Base-by-base conservation (phyloP, 176 grass and related monocot genomes). In the Carex pumila region DNA sequence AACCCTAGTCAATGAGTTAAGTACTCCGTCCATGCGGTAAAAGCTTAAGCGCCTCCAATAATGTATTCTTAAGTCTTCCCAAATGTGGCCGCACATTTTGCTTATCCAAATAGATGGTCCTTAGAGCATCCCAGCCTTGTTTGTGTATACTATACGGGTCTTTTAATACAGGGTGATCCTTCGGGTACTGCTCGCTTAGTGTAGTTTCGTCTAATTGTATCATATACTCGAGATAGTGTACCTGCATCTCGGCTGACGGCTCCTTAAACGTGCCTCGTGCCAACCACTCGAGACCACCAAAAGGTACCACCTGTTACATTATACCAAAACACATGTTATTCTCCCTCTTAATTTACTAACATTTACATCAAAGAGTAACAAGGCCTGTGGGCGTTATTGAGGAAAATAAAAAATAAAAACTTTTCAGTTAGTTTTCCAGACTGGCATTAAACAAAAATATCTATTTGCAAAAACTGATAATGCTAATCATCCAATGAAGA, bases 81-180 rank as follows among this genome's bases (percentile, higher is more conserved):
- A 98, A 81, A 84, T 95, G 95, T n/a, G 92, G 95, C 12, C 88
- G 63, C 18, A 98, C 85, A 64, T 98, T 95, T 84, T 98, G 95
- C 79, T 93, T 95, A 69, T 98, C 95, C 68, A 98, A 87, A 88
- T 98, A 98, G 0, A 92, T 79, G 61, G 87, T 86, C 82, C 92
- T 94, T 81, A 95, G 88, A 12, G 91, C 84, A 14, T 93, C 76
- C 95, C 95, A 98, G 0, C 95, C 95, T 75, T 93, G 89, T 69
- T 91, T 93, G 86, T 95, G 89, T 82, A 98, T 90, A 67, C 85
- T 81, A 71, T 82, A 87, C 25, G 95, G 95, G 53, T 98, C 86
- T 43, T 37, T 89, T 2, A 98, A 62, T 84, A 98, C 95, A 0
- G 86, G 91, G 80, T 98, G 86, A 78, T 95, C 89, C 19, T 71